phyloP scores from a whole-genome alignment of 768 basidiomycete species.

The Antrodiella citrinella region DNA sequence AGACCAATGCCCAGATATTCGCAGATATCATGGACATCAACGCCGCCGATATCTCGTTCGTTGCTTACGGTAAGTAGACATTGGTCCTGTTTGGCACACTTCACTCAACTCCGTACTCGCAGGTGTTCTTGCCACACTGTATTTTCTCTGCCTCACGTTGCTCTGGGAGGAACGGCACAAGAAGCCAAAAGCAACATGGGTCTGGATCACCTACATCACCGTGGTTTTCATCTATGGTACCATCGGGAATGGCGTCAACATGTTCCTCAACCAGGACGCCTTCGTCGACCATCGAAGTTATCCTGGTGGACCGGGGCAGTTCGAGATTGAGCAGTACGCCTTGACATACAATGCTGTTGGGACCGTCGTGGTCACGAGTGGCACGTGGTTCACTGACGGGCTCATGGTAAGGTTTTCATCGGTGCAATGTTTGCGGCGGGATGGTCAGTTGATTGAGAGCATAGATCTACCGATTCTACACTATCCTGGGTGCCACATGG shows the following conservation, averaged over 20 bases:
- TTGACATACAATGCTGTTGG: not conserved
- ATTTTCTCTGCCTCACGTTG: not conserved
- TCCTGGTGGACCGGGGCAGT: conserved; percentile 15
- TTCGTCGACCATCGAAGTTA: conserved; percentile 16
- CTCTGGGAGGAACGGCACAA: not conserved
- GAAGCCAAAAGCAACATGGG: conserved; percentile 5
- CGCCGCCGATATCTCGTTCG: no score
- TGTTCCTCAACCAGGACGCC: conserved; percentile 10
- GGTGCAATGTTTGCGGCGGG: no score
- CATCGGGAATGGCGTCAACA: conserved; percentile 12
- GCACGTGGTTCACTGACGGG: conserved; percentile 11
- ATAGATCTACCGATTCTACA: not conserved
- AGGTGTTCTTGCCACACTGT: conserved; percentile 2
- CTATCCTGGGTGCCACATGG: not conserved
- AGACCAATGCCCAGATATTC: no score
- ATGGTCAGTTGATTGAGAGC: not conserved
- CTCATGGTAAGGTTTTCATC: conserved; percentile 13
- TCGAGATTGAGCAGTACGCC: conserved; percentile 2
- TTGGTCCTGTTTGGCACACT: no score
- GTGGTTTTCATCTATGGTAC: conserved; percentile 12
- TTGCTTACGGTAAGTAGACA: no score
- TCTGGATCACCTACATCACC: conserved; percentile 14
- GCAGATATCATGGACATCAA: no score
- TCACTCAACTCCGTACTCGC: no score
- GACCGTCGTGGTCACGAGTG: not conserved